Evolutionary conservation across 768 basidiomycete genomes (phyloP), one percentile per base, ranked within the genome.

Genomic region (Hortiboletus flavorubellus): DNA sequence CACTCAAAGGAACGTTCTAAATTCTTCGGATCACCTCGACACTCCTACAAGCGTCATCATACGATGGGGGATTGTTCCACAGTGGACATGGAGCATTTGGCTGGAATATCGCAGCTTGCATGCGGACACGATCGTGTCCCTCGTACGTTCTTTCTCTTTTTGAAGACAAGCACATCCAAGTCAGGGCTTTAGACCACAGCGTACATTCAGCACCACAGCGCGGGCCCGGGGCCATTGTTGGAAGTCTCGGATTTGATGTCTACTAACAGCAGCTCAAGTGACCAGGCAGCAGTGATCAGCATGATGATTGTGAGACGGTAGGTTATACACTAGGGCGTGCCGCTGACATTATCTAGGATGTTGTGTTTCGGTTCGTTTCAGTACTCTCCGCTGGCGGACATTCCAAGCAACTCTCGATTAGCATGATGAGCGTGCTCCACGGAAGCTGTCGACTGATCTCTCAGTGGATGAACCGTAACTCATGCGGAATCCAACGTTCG

Each of bases 1-100:
- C 5, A 49, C 58, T 9, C 39, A 48, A 42, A 51, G 53, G 15
- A 53, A 47, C 41, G 16, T 49, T 39, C 35, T 56, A 30, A 44
- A 38, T 55, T 68, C 62, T 29, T 60, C 46, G 15, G 42, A 56
- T 29, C 51, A 60, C 18, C 65, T 78, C 7, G 79, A 83, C 64
- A 53, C 62, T 43, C 68, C 85, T 11, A 78, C 80, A 54, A 67
- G 45, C 7, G 74, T 86, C 21, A 64, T 90, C n/a, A 51, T 87
- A n/a, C 71, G 71, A 56, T 89, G 84, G 82, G 80, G 82, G 31
- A 59, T 75, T 11, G 69, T 78, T 11, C 66, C 86, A 3, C 76
- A 79, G 1, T 89, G 88, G 87, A 75, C 74, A 51, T 91, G 89
- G 87, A 69, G 64, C 11, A 67, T 77, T 8, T 90, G 86, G 85